Base-by-base conservation (phyloP, 148 eudicot genomes). In the Camellia japonica region DNA sequence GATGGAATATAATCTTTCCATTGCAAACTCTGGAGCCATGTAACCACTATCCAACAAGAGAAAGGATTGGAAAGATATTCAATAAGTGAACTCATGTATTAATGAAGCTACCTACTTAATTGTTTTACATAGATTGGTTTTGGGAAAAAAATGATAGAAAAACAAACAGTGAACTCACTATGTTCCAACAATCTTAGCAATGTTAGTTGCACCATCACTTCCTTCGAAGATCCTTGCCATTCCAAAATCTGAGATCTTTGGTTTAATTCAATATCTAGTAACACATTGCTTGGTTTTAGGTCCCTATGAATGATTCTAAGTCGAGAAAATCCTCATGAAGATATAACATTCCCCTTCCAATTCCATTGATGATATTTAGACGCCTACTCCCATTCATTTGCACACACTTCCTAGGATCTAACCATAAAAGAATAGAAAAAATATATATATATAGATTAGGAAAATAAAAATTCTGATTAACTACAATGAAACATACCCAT, bases 161-260 rank as follows among this genome's bases (percentile, higher is more conserved):
- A 65, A 6, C 14, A 56, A 14, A 2, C 2, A 1, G 38, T 15
- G 14, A 23, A 76, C 83, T 78, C 74, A 86, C 88, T 83, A 83
- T 75, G 86, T 86, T 52, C 86, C 88, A 60, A 83, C 83, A 5
- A 86, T 82, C 68, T 51, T 80, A 46, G 58, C 67, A 13, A 83
- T 86, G 71, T 71, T 81, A 7, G 79, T 81, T 83, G 81, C 78
- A 67, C 23, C 66, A 1, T 78, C 80, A 59, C n/a, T 81, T 62
- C 52, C 82, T 18, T 72, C 71, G 73, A 81, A 86, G 30, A 86
- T 81, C 75, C 88, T 81, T 14, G 88, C 86, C 83, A 83, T 86
- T 68, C 90, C 90, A 68, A 87, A 87, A 69, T 87, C 90, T 1
- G 90, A 82, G 55, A 87, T 87, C 63, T 87, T 87, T 3, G 90